phyloP scores from a whole-genome alignment of 495 filamentous ascomycete species.

The Penicillium verhagenii region DNA sequence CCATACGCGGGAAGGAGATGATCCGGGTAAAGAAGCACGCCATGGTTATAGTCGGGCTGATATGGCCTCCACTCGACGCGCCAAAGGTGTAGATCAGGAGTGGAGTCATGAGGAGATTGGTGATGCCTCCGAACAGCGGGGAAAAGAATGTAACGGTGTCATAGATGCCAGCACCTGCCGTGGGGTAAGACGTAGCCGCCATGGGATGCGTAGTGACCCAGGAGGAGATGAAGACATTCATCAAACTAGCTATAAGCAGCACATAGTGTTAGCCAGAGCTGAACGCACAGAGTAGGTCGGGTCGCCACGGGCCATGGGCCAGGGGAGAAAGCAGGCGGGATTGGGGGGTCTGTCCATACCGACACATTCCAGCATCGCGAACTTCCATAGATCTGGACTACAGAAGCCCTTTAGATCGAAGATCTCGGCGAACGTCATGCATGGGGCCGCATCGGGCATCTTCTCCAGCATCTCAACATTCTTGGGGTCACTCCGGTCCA shows the following conservation, averaged over 20 bases:
- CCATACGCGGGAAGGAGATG: conserved; percentile 44
- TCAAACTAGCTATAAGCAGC: conserved; percentile 20
- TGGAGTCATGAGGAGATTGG: conserved; percentile 44
- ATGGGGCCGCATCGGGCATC: conserved; percentile 46
- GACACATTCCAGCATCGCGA: conserved; percentile 40
- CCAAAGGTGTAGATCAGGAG: conserved; percentile 53
- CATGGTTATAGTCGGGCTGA: conserved; percentile 53
- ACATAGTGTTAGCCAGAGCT: conserved; percentile 2
- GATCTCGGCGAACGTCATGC: conserved; percentile 37
- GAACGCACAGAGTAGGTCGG: not conserved
- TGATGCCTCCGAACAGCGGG: conserved; percentile 39
- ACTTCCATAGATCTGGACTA: conserved; percentile 45
- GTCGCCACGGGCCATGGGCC: not conserved
- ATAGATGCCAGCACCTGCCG: conserved; percentile 23
- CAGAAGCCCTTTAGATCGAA: conserved; percentile 38
- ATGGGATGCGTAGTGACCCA: conserved; percentile 26
- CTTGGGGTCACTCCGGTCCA: conserved; percentile 37
- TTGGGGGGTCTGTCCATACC: conserved; percentile 20
- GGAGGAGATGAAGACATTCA: conserved; percentile 27
- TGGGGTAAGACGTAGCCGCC: conserved; percentile 13
- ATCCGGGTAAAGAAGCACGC: conserved; percentile 51
- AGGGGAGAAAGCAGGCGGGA: not conserved
- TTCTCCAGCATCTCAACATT: conserved; percentile 34
- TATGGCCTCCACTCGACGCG: conserved; percentile 49
- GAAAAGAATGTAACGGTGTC: conserved; percentile 27